phyloP scores from a whole-genome alignment of 495 filamentous ascomycete species.

The Annulohypoxylon nitens region DNA sequence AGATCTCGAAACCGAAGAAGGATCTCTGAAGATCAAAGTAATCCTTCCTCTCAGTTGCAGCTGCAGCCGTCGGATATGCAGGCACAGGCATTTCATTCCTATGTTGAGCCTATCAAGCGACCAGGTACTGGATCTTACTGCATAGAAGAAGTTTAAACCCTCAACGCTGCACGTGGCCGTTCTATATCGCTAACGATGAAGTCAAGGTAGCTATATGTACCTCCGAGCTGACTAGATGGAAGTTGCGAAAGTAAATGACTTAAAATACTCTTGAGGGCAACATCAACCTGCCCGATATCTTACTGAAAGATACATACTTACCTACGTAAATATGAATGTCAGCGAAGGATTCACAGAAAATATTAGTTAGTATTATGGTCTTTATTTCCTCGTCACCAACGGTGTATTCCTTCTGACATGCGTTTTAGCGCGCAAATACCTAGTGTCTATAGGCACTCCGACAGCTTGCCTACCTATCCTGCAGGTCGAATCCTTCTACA shows the following conservation, averaged over 20 bases:
- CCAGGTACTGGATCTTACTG: neutral
- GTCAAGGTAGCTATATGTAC: too few species aligned
- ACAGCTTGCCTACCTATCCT: neutral
- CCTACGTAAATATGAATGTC: neutral
- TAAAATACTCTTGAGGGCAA: neutral
- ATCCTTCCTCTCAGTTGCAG: neutral
- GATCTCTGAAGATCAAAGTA: neutral
- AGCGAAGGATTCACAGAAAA: slow-evolving; percentile 24
- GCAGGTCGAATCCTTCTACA: slow-evolving; percentile 20
- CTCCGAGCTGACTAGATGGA: neutral
- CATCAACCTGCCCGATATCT: neutral
- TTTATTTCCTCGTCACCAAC: slow-evolving; percentile 5
- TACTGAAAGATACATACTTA: neutral
- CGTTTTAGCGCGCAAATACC: neutral
- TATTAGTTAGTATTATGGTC: slow-evolving; percentile 6
- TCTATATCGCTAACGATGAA: neutral
- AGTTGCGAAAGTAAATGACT: neutral
- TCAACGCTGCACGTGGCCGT: neutral
- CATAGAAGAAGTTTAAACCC: neutral
- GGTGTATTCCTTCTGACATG: slow-evolving; percentile 16
- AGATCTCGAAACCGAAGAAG: neutral
- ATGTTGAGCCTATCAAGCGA: neutral
- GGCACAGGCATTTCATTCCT: neutral
- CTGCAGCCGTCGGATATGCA: neutral
- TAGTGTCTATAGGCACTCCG: neutral